Evolutionary conservation across 495 filamentous ascomycete species (phyloP).

Genomic region (Tuber brumale): DNA sequence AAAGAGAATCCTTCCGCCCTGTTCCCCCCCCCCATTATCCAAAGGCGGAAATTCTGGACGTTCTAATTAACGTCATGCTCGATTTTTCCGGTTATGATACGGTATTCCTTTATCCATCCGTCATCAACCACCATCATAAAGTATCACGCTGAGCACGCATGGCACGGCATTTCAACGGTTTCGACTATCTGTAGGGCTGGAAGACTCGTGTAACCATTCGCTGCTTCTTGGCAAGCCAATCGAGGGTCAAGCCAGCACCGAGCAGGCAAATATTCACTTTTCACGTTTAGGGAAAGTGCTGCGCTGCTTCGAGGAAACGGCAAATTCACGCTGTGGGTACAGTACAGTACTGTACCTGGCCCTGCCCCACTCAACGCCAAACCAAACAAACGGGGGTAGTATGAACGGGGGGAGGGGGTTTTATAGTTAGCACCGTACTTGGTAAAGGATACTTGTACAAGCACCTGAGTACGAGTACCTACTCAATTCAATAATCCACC

Average conservation of each 20-base stretch:
- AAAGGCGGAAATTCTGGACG: not conserved
- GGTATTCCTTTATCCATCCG: not conserved
- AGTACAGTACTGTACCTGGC: not conserved
- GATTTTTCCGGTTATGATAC: not conserved
- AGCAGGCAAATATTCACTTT: not conserved
- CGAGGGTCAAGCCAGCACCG: not conserved
- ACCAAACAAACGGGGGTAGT: not conserved
- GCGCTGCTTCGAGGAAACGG: not conserved
- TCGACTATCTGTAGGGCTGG: slow-evolving; percentile 1
- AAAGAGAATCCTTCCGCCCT: not conserved
- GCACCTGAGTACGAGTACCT: not conserved
- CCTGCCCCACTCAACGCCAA: not conserved
- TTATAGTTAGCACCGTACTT: not conserved
- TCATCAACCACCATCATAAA: not conserved
- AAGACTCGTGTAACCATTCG: not conserved
- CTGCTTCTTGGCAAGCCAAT: not conserved
- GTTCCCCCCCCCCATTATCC: not conserved
- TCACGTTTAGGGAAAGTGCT: not conserved
- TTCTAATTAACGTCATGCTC: not conserved
- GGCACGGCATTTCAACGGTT: not conserved
- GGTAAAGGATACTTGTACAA: not conserved
- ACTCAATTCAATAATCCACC: not conserved
- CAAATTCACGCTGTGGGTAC: not conserved
- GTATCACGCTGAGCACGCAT: not conserved
- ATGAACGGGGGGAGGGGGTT: not conserved